Base-by-base conservation (phyloP, 768 basidiomycete genomes). In the Agrocybe praecox region DNA sequence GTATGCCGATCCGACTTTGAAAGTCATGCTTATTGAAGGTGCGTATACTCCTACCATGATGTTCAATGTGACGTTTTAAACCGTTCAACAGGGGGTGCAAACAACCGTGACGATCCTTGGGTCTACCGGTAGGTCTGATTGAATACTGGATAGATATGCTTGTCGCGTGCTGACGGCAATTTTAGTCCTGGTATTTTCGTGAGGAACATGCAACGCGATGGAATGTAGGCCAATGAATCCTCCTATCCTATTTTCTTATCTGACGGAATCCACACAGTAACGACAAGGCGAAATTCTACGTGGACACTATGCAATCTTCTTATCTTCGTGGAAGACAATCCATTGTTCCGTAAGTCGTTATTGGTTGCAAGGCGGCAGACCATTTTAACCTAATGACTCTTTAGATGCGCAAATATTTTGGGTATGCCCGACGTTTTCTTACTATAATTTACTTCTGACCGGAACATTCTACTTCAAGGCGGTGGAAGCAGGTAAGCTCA, bases 1-100 rank as follows among this genome's bases (percentile, higher is more conserved):
- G 0, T 86, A 84, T 62, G 86, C 87, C 36, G 88, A 89, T 70
- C 86, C 87, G 22, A 88, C 74, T 64, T 69, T 90, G 54, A 87
- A 89, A 67, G 87, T 90, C 56, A 86, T 89, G 85, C 80, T 90
- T 62, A 84, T 89, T 56, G 88, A 89, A 76, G 88, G 86, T 82
- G 53, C 19, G 69, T 44, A 18, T 15, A 2, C 26, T 19, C 42
- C 18, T 14, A 51, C 46, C 33, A 23, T 34, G 19, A 1, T 7
- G 21, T 29, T 29, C 26, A 29, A 29, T 60, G 46, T 23, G 44
- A 48, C 3, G n/a, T 22, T 44, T 26, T 53, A 46, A 32, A 26
- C n/a, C 9, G 2, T 6, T 18, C 17, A 34, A 44, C 23, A 87
- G 86, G 78, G 52, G 86, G 87, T 55, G 83, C 84, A 18, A 88